Percentiles rank a stretch among this genome's conserved stretches.
These are phyloP conservation scores for Aspergillus sp. DNA, from an alignment of 2,329 filamentous ascomycete species.

Conservation along the genomic window DNA sequence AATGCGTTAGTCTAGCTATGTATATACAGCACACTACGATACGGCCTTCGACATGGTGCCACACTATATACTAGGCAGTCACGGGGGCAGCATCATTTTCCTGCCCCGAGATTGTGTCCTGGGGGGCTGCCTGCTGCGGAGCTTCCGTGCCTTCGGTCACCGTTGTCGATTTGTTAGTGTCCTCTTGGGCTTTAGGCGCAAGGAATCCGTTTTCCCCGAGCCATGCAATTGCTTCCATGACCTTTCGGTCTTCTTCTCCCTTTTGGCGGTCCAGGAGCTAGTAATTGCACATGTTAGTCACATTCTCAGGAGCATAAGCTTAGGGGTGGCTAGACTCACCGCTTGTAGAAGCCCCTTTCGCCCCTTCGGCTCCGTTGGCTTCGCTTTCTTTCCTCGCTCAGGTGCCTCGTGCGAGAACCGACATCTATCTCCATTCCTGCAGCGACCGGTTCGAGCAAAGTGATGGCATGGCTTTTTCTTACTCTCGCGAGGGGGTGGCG, in stretches of 20 bases:
- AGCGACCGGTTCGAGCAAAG: conserved; percentile 45
- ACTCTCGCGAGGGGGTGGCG: conserved; percentile 40
- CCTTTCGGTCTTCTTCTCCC: conserved; percentile 44
- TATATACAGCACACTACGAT: background rate
- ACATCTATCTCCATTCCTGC: conserved; percentile 46
- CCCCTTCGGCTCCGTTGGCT: conserved; percentile 30
- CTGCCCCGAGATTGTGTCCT: background rate
- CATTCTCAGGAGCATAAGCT: background rate
- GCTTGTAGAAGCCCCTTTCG: conserved; percentile 48
- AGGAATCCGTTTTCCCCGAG: conserved; percentile 46
- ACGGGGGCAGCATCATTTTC: background rate
- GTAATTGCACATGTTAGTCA: conserved; percentile 6
- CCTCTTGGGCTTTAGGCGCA: conserved; percentile 12
- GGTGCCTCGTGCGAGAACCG: conserved; percentile 45
- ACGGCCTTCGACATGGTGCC: background rate
- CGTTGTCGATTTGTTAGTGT: background rate
- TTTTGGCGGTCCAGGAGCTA: conserved; percentile 47
- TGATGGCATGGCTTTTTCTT: conserved; percentile 42
- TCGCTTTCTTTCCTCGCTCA: conserved; percentile 32
- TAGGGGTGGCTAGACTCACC: conserved; percentile 31
- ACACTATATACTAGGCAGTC: background rate
- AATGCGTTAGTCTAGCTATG: background rate
- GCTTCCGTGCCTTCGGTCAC: background rate
- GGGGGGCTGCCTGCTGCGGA: background rate
- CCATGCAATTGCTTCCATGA: conserved; percentile 46